These are phyloP conservation scores for Macrotyloma uniflorum DNA, from an alignment of 306 rosid species.

Conservation along the genomic window DNA sequence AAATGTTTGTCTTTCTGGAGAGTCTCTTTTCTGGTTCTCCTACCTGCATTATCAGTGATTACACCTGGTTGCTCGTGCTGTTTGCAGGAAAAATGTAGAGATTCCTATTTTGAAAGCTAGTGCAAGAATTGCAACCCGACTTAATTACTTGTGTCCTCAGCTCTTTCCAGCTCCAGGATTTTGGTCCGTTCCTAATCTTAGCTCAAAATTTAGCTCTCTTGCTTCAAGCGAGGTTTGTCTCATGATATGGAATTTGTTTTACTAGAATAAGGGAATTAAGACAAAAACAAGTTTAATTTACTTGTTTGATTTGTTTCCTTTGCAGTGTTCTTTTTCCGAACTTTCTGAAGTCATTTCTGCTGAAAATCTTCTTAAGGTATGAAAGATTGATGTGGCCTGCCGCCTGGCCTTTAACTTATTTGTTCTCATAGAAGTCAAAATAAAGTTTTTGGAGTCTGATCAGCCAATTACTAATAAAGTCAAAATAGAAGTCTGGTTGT, in stretches of 20 bases:
- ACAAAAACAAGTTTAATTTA: conserved; percentile 19
- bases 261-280: conserved; percentile 23
- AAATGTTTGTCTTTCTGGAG: conserved; percentile 24
- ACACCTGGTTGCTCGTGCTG: conserved; percentile 30
- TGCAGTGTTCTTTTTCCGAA: conserved; percentile 62
- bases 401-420: conserved; percentile 29
- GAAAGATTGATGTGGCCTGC: conserved; percentile 34
- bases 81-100: conserved; percentile 74
- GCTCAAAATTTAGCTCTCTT: conserved; percentile 44
- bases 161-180: conserved; percentile 93
- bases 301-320: conserved; percentile 35
- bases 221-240: conserved; percentile 81
- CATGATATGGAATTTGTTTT: conserved; percentile 33
- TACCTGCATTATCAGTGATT: conserved; percentile 23
- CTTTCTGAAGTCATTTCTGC: conserved; percentile 59
- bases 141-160: conserved; percentile 87
- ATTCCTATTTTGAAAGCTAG: conserved; percentile 88
- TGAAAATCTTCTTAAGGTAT: conserved; percentile 92
- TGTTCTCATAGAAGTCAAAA: conserved; percentile 25
- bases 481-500: background rate
- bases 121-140: conserved; percentile 80
- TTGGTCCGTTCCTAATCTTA: conserved; percentile 58
- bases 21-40: conserved; percentile 23
- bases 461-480: background rate
- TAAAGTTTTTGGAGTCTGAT: conserved; percentile 9